Evolutionary conservation across 1,139 yeast genomes (phyloP), one percentile per base, ranked within the genome.

Genomic region (Spathaspora sp.): DNA sequence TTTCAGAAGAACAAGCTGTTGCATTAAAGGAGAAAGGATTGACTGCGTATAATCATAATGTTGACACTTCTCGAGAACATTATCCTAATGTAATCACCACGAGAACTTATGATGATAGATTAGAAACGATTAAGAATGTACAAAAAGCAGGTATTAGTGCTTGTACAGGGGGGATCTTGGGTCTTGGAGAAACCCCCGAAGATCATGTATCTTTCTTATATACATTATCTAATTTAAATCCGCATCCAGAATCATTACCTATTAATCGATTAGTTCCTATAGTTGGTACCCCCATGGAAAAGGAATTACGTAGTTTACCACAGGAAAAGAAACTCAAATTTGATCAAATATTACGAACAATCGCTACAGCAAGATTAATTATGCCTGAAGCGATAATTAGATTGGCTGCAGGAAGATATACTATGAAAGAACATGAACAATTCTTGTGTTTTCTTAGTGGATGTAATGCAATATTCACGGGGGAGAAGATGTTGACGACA

Each of bases 191-290:
- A 61, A 80, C 89, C 10, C 72, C 72, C 31, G 84, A 81, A 1
- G 95, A 86, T 59, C 90, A 84, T 55, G 67, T 86, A 42, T 80
- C 88, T 1, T 86, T 87, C 51, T 65, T 86, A 45, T 72, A 82
- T 58, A 85, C 93, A 0, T 67, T 86, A 47, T 72, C 90, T 1
- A 86, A 82, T 2, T 75, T 86, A 82, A 75, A 77, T 1, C 65
- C 72, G 15, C 93, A 86, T 55, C 95, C 95, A 0, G 95, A 86
- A 61, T 84, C 90, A 1, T 72, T 86, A 45, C 95, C 95, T n/a
- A 86, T 86, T 50, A 86, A 86, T 60, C 72, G 87, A 53, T 70
- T 86, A 43, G 89, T 86, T n/a, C 84, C 91, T 1, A 86, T 86
- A 45, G 78, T 81, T 53, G 95, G 95, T 1, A 86, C 95, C 0